Evolutionary conservation across 495 filamentous ascomycete genomes (phyloP).

Genomic region (Oleoguttula mirabilis): DNA sequence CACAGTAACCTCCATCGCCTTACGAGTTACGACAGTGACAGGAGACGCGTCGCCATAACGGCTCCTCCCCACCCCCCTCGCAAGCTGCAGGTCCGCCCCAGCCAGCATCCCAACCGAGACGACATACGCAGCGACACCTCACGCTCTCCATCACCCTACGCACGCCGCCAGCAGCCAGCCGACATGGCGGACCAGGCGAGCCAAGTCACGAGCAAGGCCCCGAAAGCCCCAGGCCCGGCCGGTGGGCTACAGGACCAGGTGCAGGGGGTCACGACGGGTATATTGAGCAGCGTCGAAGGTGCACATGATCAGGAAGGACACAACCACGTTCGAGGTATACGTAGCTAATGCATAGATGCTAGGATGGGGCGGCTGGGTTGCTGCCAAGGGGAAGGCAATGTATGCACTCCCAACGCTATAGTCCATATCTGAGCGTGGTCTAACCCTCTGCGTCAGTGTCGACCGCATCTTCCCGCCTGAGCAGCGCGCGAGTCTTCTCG

Average conservation of each 20-base stretch:
- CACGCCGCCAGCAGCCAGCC: background rate
- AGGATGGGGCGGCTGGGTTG: constrained; percentile 10
- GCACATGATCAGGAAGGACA: too few relatives aligned
- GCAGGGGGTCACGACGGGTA: constrained; percentile 4
- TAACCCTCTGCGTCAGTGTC: too few relatives aligned
- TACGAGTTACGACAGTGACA: too few relatives aligned
- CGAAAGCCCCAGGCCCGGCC: background rate
- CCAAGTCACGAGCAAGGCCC: background rate
- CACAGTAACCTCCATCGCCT: too few relatives aligned
- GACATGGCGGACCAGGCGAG: constrained; percentile 10
- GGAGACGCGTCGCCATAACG: too few relatives aligned
- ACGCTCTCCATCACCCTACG: constrained; percentile 8
- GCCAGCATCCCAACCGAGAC: constrained; percentile 8
- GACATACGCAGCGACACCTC: constrained; percentile 12
- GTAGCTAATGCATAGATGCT: too few relatives aligned
- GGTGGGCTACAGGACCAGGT: constrained; percentile 10
- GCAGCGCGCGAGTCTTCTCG: constrained; percentile 24
- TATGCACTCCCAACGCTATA: too few relatives aligned
- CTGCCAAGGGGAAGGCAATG: constrained; percentile 10
- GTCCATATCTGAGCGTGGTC: too few relatives aligned
- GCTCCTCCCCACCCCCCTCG: constrained; percentile 1
- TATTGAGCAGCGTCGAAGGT: constrained; percentile 17
- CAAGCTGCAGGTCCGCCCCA: constrained; percentile 12
- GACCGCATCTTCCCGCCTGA: constrained; percentile 29
- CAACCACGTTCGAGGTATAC: too few relatives aligned